Evolutionary conservation across 2,329 filamentous ascomycete genomes (phyloP).

Genomic region (Fulvia fulva): DNA sequence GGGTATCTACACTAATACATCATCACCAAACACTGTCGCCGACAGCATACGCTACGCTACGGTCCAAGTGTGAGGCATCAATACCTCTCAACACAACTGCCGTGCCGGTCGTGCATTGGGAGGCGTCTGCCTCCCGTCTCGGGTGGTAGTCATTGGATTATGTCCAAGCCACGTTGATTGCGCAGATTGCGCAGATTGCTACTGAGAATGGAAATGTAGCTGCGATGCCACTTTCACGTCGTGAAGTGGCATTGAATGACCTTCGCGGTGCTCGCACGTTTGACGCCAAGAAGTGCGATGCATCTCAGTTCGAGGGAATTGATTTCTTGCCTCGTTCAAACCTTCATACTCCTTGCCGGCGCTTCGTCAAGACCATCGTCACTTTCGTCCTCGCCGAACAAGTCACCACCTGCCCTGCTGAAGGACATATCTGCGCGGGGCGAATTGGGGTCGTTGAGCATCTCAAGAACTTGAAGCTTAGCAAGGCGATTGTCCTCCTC

Average conservation of each 20-base stretch:
- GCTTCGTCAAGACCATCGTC: slow-evolving; percentile 20
- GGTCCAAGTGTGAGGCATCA: background rate
- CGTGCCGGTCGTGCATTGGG: background rate
- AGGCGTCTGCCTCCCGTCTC: background rate
- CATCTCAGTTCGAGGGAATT: background rate
- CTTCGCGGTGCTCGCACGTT: slow-evolving; percentile 2
- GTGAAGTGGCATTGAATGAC: background rate
- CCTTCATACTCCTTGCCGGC: slow-evolving; percentile 9
- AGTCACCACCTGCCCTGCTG: slow-evolving; percentile 9
- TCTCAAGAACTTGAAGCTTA: slow-evolving; percentile 33
- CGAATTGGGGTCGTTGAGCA: slow-evolving; percentile 20
- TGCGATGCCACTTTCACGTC: background rate
- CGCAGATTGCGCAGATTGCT: background rate
- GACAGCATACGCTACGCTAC: background rate
- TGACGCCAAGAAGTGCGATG: background rate
- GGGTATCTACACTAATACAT: background rate
- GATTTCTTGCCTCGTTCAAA: background rate
- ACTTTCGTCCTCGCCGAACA: slow-evolving; percentile 16
- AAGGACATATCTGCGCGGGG: slow-evolving; percentile 9
- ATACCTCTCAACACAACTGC: background rate
- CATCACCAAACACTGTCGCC: background rate
- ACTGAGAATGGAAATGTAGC: background rate
- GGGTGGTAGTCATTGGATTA: background rate
- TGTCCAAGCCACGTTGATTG: background rate
- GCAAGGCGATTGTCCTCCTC: slow-evolving; percentile 34